Percentiles rank a stretch among this genome's conserved stretches.
These are phyloP conservation scores for Chaetoceros tenuissimus DNA, from an alignment of 108 stramenopile genomes.

Conservation along the genomic window DNA sequence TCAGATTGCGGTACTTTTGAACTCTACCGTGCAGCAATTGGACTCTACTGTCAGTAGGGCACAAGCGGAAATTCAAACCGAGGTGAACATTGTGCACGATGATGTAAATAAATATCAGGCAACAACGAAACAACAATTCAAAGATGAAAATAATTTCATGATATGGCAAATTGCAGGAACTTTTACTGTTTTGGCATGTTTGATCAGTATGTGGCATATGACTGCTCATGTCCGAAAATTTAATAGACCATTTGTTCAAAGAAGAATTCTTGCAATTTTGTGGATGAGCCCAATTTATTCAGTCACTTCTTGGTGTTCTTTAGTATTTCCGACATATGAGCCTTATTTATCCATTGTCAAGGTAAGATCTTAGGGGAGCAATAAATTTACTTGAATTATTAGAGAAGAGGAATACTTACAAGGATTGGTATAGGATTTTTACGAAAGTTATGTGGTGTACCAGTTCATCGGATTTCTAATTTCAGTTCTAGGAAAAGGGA, in stretches of 20 bases:
- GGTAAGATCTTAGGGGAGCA: too few relatives aligned
- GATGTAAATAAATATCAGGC: conserved; percentile 63
- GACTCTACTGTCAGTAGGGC: conserved; percentile 33
- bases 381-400: too few relatives aligned
- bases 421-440: too few relatives aligned
- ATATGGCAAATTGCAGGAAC: conserved; percentile 87
- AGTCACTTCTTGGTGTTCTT: conserved; percentile 74
- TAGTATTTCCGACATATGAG: conserved; percentile 68
- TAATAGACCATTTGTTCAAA: conserved; percentile 77
- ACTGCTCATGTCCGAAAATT: conserved; percentile 74
- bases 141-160: conserved; percentile 89
- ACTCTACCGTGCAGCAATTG: conserved; percentile 29
- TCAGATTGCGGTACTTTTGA: conserved; percentile 20
- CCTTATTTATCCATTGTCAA: conserved; percentile 82
- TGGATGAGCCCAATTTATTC: conserved; percentile 88
- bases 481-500: conserved; percentile 78
- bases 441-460: conserved; percentile 90
- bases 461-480: conserved; percentile 84
- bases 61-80: conserved; percentile 35
- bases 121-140: conserved; percentile 84
- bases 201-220: conserved; percentile 93
- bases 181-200: conserved; percentile 75
- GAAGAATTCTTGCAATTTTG: conserved; percentile 84
- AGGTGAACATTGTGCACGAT: conserved; percentile 46
- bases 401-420: too few relatives aligned